Conservation (phyloP, 306 rosid species). For the Quercus mongolica region DNA sequence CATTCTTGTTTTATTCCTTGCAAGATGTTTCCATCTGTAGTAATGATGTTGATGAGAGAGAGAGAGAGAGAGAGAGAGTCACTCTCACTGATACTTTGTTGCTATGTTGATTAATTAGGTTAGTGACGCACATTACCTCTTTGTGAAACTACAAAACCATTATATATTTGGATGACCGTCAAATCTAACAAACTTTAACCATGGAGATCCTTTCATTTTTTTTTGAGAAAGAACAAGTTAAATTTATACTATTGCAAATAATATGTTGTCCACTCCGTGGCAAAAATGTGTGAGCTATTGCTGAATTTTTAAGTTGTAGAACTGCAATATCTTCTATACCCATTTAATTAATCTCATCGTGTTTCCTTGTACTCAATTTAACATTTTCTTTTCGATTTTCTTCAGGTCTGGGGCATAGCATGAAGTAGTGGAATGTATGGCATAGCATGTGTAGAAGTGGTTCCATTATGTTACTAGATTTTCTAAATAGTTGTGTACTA, state of each 20-base stretch:
- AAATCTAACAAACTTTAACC: too few relatives aligned
- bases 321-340: background rate
- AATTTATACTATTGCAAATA: too few relatives aligned
- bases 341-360: background rate
- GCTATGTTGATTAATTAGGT: too few relatives aligned
- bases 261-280: background rate
- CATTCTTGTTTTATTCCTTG: background rate
- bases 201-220: background rate
- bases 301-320: background rate
- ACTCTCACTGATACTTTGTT: too few relatives aligned
- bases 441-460: conserved; percentile 9
- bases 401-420: conserved; percentile 6
- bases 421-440: conserved; percentile 8
- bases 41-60: too few relatives aligned
- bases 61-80: background rate
- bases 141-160: too few relatives aligned
- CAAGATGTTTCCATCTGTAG: background rate
- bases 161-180: too few relatives aligned
- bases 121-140: too few relatives aligned
- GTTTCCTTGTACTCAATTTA: background rate
- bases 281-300: background rate
- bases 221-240: background rate
- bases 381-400: background rate
- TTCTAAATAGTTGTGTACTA: conserved; percentile 8
- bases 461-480: conserved; percentile 19